Evolutionary conservation across 495 filamentous ascomycete species (phyloP), one percentile per base, ranked within the genome.

Genomic region (Amorphotheca resinae): DNA sequence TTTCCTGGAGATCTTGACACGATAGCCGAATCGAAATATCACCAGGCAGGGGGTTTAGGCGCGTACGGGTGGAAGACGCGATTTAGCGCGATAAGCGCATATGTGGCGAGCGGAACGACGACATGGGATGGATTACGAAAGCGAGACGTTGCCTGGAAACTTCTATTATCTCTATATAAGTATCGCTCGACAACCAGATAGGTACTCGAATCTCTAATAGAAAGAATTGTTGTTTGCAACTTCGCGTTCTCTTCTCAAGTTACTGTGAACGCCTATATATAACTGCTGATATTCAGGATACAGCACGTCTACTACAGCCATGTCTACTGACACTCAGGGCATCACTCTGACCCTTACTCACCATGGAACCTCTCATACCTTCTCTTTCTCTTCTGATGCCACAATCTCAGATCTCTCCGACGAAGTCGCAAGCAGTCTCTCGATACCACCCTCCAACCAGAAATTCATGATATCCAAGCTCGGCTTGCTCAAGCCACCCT

Each of bases 401-500:
- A 79, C 73, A 7, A 60, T 80, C 36, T 38, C 69, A 57, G 80
- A 85, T 63, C 80, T 91, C 46, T 68, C 74, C 20, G 42, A 62
- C 39, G 52, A 57, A 20, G 69, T 84, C 49, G 58, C 75, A 38
- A 50, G 56, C 18, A 56, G 51, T 21, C 67, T 88, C 22, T 69
- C 69, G 41, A 79, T 91, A 44, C 80, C 83, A 2, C 48, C 63
- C 18, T 52, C 66, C 8, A 79, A 87, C 61, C 84, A 88, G 57
- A 88, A 87, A 54, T 68, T 84, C 59, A 74, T 88, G 56, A 65
- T 79, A 4, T 70, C 82, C 11, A 77, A 82, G 55, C 66, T 76
- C 39, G 79, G 82, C 31, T 61, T 83, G 41, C 67, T 79, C 32
- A 82, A 80, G 50, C 65, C 73, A 1, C 78, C 81, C 7, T 80